phyloP scores from a whole-genome alignment of 1,284 basidiomycete species.

The Microbotryomycetes sp. region DNA sequence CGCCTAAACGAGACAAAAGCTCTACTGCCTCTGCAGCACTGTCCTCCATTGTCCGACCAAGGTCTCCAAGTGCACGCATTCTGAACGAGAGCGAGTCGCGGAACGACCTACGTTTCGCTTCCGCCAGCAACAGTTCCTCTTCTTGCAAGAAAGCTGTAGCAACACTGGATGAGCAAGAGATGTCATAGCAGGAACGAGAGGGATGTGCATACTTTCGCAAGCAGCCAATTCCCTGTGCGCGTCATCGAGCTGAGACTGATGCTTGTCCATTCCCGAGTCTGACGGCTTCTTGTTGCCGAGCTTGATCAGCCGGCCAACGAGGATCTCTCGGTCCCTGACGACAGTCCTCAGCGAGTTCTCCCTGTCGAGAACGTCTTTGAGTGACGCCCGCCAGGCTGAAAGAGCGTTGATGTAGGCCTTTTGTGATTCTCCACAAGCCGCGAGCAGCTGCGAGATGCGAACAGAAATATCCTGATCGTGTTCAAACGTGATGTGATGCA shows the following conservation, averaged over 20 bases:
- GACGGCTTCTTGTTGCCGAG: constrained; percentile 38
- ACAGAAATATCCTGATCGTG: constrained; percentile 36
- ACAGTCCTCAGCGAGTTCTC: constrained; percentile 42
- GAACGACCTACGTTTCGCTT: constrained; percentile 43
- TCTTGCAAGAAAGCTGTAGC: constrained; percentile 31
- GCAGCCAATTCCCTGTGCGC: constrained; percentile 43
- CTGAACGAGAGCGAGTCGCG: constrained; percentile 43
- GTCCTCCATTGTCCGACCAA: constrained; percentile 42
- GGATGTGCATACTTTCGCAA: constrained; percentile 40
- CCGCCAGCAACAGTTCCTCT: constrained; percentile 41
- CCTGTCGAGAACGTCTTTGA: constrained; percentile 44
- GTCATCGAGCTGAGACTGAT: constrained; percentile 39
- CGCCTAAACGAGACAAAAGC: constrained; percentile 37
- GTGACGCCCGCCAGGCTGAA: constrained; percentile 40
- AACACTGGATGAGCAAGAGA: background rate
- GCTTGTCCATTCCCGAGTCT: constrained; percentile 35
- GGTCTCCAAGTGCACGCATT: constrained; percentile 43
- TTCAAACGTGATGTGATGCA: background rate
- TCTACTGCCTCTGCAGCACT: constrained; percentile 40
- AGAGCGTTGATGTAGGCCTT: constrained; percentile 41
- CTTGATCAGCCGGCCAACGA: constrained; percentile 44
- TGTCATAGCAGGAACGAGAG: background rate
- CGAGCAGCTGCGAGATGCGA: constrained; percentile 39
- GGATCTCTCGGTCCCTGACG: constrained; percentile 44
- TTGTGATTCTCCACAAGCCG: constrained; percentile 39